Conservation (phyloP, 2,329 filamentous ascomycete genomes). For the Cladobotryum protrusum region DNA sequence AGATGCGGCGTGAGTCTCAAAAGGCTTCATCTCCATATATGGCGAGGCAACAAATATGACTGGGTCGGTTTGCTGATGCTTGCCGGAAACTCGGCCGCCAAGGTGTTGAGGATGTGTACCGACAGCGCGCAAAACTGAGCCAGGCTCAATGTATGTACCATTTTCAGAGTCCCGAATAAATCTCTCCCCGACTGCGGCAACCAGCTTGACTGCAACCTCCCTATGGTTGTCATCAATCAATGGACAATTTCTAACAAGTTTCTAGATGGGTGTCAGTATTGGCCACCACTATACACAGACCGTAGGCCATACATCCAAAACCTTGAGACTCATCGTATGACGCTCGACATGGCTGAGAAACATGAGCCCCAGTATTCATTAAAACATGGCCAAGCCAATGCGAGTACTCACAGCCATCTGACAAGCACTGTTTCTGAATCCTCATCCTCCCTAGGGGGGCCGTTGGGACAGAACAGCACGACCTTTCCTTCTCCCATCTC, state of each 20-base stretch:
- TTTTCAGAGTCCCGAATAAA: conserved; percentile 4
- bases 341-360: not conserved
- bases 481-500: not conserved
- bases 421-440: not conserved
- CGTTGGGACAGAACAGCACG: not conserved
- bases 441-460: not conserved
- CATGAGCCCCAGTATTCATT: too few relatives aligned
- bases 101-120: not conserved
- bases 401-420: conserved; percentile 2
- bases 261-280: not conserved
- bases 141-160: conserved; percentile 2
- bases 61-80: not conserved
- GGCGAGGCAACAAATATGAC: conserved; percentile 1
- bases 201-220: not conserved
- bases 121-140: not conserved
- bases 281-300: not conserved
- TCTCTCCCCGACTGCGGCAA: not conserved
- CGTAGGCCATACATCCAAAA: not conserved
- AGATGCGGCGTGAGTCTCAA: not conserved
- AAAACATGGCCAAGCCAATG: too few relatives aligned
- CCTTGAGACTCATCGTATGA: not conserved
- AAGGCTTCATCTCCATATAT: not conserved
- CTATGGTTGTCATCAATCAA: not conserved
- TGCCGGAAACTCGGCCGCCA: not conserved
- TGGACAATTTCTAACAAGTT: not conserved